phyloP scores from a whole-genome alignment of 2,329 filamentous ascomycete species.

The Lasiodiplodia gonubiensis region DNA sequence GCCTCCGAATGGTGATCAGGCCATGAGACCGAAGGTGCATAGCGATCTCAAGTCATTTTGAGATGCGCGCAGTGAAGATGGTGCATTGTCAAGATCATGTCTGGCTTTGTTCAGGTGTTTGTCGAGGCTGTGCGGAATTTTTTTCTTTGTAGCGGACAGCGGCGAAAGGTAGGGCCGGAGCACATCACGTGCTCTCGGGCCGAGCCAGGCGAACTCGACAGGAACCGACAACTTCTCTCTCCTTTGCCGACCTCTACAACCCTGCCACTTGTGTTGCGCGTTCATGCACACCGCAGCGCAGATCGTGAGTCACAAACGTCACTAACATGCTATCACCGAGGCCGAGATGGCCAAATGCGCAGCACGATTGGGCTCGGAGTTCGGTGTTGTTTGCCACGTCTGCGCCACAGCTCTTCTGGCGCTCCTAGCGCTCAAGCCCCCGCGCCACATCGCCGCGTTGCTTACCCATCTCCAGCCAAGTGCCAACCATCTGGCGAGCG shows the following conservation, averaged over 20 bases:
- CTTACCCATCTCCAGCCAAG: slow-evolving; percentile 6
- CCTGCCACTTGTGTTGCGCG: slow-evolving; percentile 27
- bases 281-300: slow-evolving; percentile 10
- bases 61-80: not conserved
- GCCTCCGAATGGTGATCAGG: not conserved
- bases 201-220: not conserved
- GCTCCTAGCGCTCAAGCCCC: not conserved
- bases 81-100: not conserved
- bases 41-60: slow-evolving; percentile 3
- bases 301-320: not conserved
- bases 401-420: slow-evolving; percentile 7
- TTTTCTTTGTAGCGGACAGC: slow-evolving; percentile 7
- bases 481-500: slow-evolving; percentile 2
- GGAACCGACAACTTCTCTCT: slow-evolving; percentile 6
- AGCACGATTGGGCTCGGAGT: not conserved
- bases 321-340: not conserved
- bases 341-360: not conserved
- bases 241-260: not conserved
- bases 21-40: not conserved
- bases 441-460: slow-evolving; percentile 17
- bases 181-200: not conserved
- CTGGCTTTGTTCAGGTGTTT: not conserved
- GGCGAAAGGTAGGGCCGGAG: slow-evolving; percentile 15
- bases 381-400: slow-evolving; percentile 12
- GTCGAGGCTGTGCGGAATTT: not conserved